These are phyloP conservation scores for Dinochytrium kinnereticum DNA, from an alignment of 371 early-diverging fungal species.

Conservation along the genomic window DNA sequence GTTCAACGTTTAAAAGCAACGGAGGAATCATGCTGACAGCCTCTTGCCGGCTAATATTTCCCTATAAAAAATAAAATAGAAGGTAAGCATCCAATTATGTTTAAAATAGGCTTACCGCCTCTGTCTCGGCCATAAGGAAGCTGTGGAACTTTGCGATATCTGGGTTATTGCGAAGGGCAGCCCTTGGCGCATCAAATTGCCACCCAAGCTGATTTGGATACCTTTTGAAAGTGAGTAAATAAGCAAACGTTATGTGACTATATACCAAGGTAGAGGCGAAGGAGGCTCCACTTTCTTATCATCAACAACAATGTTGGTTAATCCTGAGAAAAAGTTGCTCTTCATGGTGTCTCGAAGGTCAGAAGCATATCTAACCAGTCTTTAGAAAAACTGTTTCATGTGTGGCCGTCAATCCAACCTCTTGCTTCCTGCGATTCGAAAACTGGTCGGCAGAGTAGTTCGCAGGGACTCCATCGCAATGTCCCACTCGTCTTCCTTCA, in stretches of 20 bases:
- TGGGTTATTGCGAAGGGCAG: conserved; percentile 72
- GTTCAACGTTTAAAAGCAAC: conserved; percentile 89
- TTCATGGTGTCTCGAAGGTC: conserved; percentile 50
- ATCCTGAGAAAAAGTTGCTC: conserved; percentile 45
- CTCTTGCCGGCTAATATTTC: conserved; percentile 97
- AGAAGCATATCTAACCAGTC: conserved; percentile 42
- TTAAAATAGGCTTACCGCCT: conserved; percentile 67
- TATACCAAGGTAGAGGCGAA: conserved; percentile 73
- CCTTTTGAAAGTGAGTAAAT: conserved; percentile 39
- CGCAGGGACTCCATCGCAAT: conserved; percentile 44
- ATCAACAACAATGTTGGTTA: conserved; percentile 63
- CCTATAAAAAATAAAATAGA: conserved; percentile 52
- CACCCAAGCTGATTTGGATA: conserved; percentile 93
- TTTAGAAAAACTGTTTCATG: conserved; percentile 16
- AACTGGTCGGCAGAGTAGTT: conserved; percentile 80
- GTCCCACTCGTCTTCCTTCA: conserved; percentile 85
- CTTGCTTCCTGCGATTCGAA: conserved; percentile 91
- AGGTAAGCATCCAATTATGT: too few species aligned
- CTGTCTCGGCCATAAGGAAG: conserved; percentile 94
- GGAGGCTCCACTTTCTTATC: conserved; percentile 77
- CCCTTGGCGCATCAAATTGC: conserved; percentile 76
- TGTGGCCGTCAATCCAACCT: conserved; percentile 56
- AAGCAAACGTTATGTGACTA: background rate
- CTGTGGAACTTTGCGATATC: conserved; percentile 83
- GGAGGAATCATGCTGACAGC: conserved; percentile 99